phyloP scores from a whole-genome alignment of 805 yeast species.

The Metschnikowia lachancei region DNA sequence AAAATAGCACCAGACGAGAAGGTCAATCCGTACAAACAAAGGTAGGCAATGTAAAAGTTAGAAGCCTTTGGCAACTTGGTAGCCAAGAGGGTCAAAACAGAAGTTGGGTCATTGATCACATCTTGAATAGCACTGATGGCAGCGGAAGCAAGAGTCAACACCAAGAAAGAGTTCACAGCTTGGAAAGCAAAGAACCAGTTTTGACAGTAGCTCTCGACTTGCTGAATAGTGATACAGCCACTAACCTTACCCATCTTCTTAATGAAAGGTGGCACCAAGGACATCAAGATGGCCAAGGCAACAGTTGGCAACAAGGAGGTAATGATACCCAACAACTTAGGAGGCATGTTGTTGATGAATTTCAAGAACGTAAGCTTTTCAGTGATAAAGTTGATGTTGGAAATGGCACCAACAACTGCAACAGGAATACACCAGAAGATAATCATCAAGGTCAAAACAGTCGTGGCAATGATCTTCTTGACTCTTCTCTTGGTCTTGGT shows the following conservation, averaged over 20 bases:
- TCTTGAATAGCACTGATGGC: slow-evolving; percentile 72
- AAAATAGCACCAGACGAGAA: slow-evolving; percentile 72
- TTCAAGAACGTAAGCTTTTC: slow-evolving; percentile 67
- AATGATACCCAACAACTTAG: slow-evolving; percentile 68
- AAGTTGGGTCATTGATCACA: slow-evolving; percentile 60
- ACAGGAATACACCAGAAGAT: slow-evolving; percentile 97
- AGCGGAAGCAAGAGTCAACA: slow-evolving; percentile 79
- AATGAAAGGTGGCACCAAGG: slow-evolving; percentile 80
- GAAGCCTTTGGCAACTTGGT: slow-evolving; percentile 82
- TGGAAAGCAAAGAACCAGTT: slow-evolving; percentile 88
- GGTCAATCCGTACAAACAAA: slow-evolving; percentile 77
- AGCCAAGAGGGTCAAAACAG: slow-evolving; percentile 75
- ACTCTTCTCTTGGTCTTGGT: slow-evolving; percentile 54
- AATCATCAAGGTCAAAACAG: slow-evolving; percentile 63
- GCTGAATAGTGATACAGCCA: slow-evolving; percentile 70
- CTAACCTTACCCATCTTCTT: slow-evolving; percentile 70
- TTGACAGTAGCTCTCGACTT: slow-evolving; percentile 79
- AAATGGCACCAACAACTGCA: slow-evolving; percentile 93
- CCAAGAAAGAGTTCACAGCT: slow-evolving; percentile 84
- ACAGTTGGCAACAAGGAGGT: slow-evolving; percentile 87
- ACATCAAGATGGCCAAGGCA: slow-evolving; percentile 77
- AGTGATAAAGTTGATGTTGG: slow-evolving; percentile 77
- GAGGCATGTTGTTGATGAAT: slow-evolving; percentile 75
- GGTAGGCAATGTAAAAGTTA: slow-evolving; percentile 83
- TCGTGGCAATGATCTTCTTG: slow-evolving; percentile 57